These are phyloP conservation scores for Trichosanthes truncata DNA, from an alignment of 306 rosid species.

Conservation along the genomic window DNA sequence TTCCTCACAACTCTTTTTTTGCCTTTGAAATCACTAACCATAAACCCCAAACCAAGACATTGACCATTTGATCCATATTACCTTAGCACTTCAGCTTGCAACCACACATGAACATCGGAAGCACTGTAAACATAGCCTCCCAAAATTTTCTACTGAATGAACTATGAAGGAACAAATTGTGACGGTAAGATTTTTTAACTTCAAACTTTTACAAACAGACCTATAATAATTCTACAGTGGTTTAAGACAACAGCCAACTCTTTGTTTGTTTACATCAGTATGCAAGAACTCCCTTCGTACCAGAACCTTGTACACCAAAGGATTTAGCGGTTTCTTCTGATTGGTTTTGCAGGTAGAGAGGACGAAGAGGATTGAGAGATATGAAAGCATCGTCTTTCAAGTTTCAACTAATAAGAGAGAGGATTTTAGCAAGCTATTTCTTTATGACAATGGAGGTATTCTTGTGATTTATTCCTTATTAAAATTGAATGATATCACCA, in stretches of 20 bases:
- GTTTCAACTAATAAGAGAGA: not conserved
- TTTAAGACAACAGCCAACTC: not conserved
- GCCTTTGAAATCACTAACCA: not conserved
- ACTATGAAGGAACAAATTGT: not conserved
- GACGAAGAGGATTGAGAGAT: not conserved
- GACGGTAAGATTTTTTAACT: not conserved
- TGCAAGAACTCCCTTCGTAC: not conserved
- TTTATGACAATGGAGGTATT: not conserved
- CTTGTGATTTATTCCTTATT: not conserved
- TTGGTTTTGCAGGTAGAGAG: conserved; percentile 4
- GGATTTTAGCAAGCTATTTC: not conserved
- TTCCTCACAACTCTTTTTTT: not conserved
- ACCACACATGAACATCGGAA: not conserved
- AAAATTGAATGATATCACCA: not conserved
- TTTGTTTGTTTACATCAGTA: not conserved
- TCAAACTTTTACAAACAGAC: not conserved
- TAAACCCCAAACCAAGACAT: not conserved
- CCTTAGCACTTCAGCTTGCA: not conserved
- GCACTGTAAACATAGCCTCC: not conserved
- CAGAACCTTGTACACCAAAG: not conserved
- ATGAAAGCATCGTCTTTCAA: not conserved
- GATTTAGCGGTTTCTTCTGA: not conserved
- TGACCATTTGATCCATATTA: not conserved
- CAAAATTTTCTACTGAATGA: not conserved
- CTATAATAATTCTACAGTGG: not conserved